A percentile compares a stretch with the other conserved stretches of the same genome.
phyloP scores from a whole-genome alignment of 2,329 filamentous ascomycete species.

The Penicillium brasilianum region DNA sequence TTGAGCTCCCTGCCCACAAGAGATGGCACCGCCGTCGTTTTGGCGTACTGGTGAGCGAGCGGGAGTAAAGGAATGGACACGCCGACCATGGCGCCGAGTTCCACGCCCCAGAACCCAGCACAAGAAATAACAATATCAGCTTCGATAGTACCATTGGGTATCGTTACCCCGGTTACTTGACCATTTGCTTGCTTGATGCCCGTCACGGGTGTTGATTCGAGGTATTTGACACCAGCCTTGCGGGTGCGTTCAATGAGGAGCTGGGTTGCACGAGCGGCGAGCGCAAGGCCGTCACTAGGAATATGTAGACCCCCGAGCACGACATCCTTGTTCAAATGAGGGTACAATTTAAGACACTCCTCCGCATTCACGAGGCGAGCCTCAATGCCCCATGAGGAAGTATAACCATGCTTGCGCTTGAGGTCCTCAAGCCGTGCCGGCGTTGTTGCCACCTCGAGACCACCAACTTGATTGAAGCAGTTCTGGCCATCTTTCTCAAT shows the following conservation, averaged over 20 bases:
- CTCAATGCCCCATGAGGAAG: slow-evolving; percentile 65
- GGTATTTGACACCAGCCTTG: slow-evolving; percentile 63
- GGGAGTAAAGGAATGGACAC: slow-evolving; percentile 64
- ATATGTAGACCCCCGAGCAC: slow-evolving; percentile 66
- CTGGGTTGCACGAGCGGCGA: slow-evolving; percentile 66
- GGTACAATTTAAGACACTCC: slow-evolving; percentile 60
- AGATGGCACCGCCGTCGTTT: slow-evolving; percentile 60
- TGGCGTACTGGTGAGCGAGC: slow-evolving; percentile 67
- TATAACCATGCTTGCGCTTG: slow-evolving; percentile 66
- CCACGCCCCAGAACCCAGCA: slow-evolving; percentile 70
- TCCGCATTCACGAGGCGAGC: slow-evolving; percentile 57
- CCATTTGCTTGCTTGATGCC: slow-evolving; percentile 58
- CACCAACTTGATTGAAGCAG: slow-evolving; percentile 67
- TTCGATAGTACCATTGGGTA: slow-evolving; percentile 54
- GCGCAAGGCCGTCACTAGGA: slow-evolving; percentile 64
- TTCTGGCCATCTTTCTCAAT: slow-evolving; percentile 55
- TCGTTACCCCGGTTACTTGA: slow-evolving; percentile 62
- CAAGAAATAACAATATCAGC: slow-evolving; percentile 68
- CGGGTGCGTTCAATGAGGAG: slow-evolving; percentile 64
- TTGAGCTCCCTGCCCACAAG: slow-evolving; percentile 47
- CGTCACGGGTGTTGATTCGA: slow-evolving; percentile 62
- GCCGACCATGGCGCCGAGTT: slow-evolving; percentile 66
- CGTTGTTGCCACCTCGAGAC: slow-evolving; percentile 67
- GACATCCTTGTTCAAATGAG: slow-evolving; percentile 58
- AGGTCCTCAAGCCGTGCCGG: slow-evolving; percentile 63